Percentiles rank a stretch among this genome's conserved stretches.
phyloP scores from a whole-genome alignment of 1,284 basidiomycete genomes.

The Naganishia albida region DNA sequence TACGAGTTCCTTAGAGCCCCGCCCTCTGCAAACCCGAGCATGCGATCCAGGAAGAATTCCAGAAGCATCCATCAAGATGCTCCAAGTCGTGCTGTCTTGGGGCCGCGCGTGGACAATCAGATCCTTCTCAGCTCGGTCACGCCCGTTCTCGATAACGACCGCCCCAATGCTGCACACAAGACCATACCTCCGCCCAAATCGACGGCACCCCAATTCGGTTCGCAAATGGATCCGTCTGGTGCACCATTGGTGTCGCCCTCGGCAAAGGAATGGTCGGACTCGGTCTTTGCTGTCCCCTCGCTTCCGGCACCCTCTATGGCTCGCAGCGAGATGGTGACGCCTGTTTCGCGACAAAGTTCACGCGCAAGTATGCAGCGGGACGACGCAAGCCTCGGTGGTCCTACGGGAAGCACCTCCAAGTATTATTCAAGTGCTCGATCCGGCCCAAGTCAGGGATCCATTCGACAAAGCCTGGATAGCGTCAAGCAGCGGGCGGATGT shows the following conservation, averaged over 20 bases:
- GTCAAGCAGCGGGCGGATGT: slow-evolving; percentile 46
- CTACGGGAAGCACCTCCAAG: slow-evolving; percentile 13
- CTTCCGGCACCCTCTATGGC: not conserved
- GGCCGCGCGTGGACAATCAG: too few relatives aligned
- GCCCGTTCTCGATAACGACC: too few relatives aligned
- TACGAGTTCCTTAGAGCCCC: slow-evolving; percentile 55
- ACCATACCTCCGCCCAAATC: too few relatives aligned
- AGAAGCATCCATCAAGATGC: slow-evolving; percentile 12
- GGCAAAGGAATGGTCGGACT: not conserved
- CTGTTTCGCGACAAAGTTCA: slow-evolving; percentile 17
- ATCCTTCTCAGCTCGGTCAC: too few relatives aligned
- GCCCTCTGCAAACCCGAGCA: not conserved
- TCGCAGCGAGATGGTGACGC: not conserved
- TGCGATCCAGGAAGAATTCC: slow-evolving; percentile 25
- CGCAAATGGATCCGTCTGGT: slow-evolving; percentile 22
- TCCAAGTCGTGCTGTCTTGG: not conserved
- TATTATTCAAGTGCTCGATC: slow-evolving; percentile 19
- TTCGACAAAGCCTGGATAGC: slow-evolving; percentile 37
- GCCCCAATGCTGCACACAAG: too few relatives aligned
- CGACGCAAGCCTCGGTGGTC: slow-evolving; percentile 16
- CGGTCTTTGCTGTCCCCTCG: slow-evolving; percentile 30
- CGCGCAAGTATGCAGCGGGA: slow-evolving; percentile 13
- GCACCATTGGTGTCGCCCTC: slow-evolving; percentile 7
- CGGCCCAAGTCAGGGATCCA: slow-evolving; percentile 12
- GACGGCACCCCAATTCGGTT: not conserved